Evolutionary conservation across 116 monocot species (phyloP).

Genomic region (Dioscorea cayenensis): DNA sequence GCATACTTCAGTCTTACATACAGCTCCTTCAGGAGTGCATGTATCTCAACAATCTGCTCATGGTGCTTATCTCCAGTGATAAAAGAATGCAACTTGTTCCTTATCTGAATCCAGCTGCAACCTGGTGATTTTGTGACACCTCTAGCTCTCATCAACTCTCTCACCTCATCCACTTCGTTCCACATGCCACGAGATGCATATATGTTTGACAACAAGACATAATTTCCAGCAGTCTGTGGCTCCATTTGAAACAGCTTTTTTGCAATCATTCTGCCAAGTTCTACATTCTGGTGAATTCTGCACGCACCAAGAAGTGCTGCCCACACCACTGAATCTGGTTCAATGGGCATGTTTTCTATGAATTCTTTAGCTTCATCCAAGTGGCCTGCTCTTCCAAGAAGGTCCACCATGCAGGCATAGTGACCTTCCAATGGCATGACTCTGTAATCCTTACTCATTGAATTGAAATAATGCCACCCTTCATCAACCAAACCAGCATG

Average conservation of each 20-base stretch:
- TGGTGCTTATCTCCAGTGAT: slow-evolving; percentile 33
- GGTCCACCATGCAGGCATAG: slow-evolving; percentile 53
- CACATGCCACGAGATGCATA: slow-evolving; percentile 53
- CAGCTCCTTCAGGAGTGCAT: slow-evolving; percentile 16
- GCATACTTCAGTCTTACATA: slow-evolving; percentile 21
- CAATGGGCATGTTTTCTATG: slow-evolving; percentile 44
- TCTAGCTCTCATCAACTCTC: slow-evolving; percentile 43
- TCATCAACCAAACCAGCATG: slow-evolving; percentile 49
- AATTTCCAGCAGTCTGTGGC: slow-evolving; percentile 40
- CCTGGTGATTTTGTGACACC: slow-evolving; percentile 45
- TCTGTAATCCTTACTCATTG: slow-evolving; percentile 43
- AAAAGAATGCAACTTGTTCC: slow-evolving; percentile 41
- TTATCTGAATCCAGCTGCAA: slow-evolving; percentile 57
- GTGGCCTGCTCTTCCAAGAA: slow-evolving; percentile 51
- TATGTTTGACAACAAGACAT: slow-evolving; percentile 54
- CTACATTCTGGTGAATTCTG: slow-evolving; percentile 35
- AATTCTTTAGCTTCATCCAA: slow-evolving; percentile 40
- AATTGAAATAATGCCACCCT: slow-evolving; percentile 41
- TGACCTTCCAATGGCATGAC: slow-evolving; percentile 40
- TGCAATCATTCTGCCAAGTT: slow-evolving; percentile 33
- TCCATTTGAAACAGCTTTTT: slow-evolving; percentile 52
- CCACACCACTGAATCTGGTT: slow-evolving; percentile 49
- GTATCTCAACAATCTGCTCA: slow-evolving; percentile 34
- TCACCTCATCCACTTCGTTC: slow-evolving; percentile 35
- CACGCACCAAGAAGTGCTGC: slow-evolving; percentile 54